These are phyloP conservation scores for Hortaea sp. DNA, from an alignment of 2,329 filamentous ascomycete species.

Conservation along the genomic window DNA sequence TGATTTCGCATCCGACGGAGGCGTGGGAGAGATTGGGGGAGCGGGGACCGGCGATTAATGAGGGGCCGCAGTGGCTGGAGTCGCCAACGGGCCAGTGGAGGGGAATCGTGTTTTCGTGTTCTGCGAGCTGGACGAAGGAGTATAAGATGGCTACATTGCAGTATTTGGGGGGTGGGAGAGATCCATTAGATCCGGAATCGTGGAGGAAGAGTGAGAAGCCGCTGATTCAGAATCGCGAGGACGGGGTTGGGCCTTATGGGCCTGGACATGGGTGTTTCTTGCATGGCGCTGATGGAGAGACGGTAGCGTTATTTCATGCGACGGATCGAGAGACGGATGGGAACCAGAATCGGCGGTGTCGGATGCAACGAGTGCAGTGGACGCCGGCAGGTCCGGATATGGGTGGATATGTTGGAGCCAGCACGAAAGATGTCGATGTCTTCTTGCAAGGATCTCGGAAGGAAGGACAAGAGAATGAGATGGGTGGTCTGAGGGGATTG, in stretches of 20 bases:
- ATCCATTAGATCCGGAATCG: conserved; percentile 27
- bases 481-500: background rate
- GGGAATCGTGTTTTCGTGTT: conserved; percentile 38
- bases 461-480: background rate
- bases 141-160: conserved; percentile 40
- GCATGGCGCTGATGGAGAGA: conserved; percentile 28
- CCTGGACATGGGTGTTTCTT: conserved; percentile 39
- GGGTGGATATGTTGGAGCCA: conserved; percentile 30
- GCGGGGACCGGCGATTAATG: conserved; percentile 32
- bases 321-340: conserved; percentile 35
- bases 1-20: conserved; percentile 32
- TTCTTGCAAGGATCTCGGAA: conserved; percentile 2
- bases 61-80: conserved; percentile 24
- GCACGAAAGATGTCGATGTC: conserved; percentile 20
- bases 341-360: conserved; percentile 35
- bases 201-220: conserved; percentile 33
- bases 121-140: conserved; percentile 37
- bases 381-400: conserved; percentile 30
- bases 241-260: conserved; percentile 30
- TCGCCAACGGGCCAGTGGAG: conserved; percentile 23
- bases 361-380: conserved; percentile 33
- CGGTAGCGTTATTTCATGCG: conserved; percentile 36
- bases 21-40: conserved; percentile 31
- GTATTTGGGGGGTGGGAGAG: conserved; percentile 25
- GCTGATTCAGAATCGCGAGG: conserved; percentile 28